phyloP scores from a whole-genome alignment of 2,329 filamentous ascomycete species.

The Penicillium sumatraense region DNA sequence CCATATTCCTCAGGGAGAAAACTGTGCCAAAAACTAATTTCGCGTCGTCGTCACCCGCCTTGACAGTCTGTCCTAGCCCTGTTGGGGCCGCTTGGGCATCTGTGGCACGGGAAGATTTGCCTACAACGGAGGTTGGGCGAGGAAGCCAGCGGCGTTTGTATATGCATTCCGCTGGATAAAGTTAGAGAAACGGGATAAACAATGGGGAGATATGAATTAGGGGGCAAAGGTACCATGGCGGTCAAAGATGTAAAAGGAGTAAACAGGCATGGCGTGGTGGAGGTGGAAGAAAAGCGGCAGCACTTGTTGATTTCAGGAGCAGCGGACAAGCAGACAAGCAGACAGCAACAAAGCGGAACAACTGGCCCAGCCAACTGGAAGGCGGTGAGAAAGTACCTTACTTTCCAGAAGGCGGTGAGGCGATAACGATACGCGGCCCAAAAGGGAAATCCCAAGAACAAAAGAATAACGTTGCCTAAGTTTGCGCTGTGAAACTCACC shows the following conservation, averaged over 20 bases:
- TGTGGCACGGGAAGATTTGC: constrained; percentile 53
- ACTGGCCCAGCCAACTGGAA: no score
- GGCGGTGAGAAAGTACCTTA: no score
- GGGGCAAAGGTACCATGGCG: constrained; percentile 73
- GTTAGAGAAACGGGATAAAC: no score
- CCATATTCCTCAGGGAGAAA: constrained; percentile 96
- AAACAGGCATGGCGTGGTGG: constrained; percentile 76
- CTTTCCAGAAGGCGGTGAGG: background rate
- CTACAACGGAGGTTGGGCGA: constrained; percentile 51
- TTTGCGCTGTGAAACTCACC: no score
- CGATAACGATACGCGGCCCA: background rate
- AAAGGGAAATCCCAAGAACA: background rate
- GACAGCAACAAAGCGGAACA: no score
- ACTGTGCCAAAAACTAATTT: constrained; percentile 97
- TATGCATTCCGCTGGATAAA: constrained; percentile 82
- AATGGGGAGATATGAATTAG: constrained; percentile 7
- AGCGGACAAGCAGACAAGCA: no score
- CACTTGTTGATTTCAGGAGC: constrained; percentile 28
- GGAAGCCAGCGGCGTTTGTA: constrained; percentile 87
- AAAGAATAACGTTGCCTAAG: no score
- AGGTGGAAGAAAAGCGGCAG: background rate
- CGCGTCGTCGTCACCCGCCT: constrained; percentile 76
- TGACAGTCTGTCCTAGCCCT: constrained; percentile 43
- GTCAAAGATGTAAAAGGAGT: constrained; percentile 99
- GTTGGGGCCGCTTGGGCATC: constrained; percentile 49